A percentile compares a stretch with the other conserved stretches of the same genome.
Evolutionary conservation across 2,329 filamentous ascomycete genomes (phyloP).

Genomic region (Fusarium goolgardi): DNA sequence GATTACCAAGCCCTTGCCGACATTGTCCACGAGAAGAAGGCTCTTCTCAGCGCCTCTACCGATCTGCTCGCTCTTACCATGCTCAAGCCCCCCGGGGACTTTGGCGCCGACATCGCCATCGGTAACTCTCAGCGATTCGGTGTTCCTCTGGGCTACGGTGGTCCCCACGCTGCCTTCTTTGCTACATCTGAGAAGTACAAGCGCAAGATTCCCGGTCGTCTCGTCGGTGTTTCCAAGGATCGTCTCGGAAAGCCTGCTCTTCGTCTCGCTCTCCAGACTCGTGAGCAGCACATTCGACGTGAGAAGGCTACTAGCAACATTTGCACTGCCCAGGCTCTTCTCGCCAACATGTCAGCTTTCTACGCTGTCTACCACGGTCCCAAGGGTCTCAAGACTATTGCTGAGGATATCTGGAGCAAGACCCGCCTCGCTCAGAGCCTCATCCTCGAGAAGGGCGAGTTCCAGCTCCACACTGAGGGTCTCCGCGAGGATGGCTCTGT

Average conservation of each 20-base stretch:
- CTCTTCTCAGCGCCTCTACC: conserved; percentile 86
- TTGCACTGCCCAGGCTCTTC: conserved; percentile 91
- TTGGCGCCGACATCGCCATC: conserved; percentile 94
- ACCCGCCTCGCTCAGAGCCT: conserved; percentile 72
- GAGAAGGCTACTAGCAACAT: conserved; percentile 99
- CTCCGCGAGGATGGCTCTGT: conserved; percentile 67
- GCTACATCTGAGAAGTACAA: conserved; percentile 83
- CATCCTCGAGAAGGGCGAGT: conserved; percentile 63
- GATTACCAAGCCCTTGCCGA: conserved; percentile 80
- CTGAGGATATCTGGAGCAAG: conserved; percentile 77
- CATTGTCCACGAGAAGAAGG: conserved; percentile 80
- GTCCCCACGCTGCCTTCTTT: conserved; percentile 96
- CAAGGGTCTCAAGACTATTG: conserved; percentile 82
- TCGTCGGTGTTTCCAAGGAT: conserved; percentile 92
- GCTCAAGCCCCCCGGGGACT: conserved; percentile 90
- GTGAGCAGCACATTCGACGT: conserved; percentile 94
- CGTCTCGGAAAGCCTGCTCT: conserved; percentile 73
- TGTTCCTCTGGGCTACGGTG: conserved; percentile 91
- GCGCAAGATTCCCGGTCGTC: conserved; percentile 89
- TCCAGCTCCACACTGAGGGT: conserved; percentile 69
- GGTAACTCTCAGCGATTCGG: conserved; percentile 92
- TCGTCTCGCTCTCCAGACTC: conserved; percentile 82
- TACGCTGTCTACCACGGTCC: conserved; percentile 96
- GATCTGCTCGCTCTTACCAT: conserved; percentile 89
- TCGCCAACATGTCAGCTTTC: conserved; percentile 96